phyloP scores from a whole-genome alignment of 306 rosid genomes.

The Rosa multiflora region DNA sequence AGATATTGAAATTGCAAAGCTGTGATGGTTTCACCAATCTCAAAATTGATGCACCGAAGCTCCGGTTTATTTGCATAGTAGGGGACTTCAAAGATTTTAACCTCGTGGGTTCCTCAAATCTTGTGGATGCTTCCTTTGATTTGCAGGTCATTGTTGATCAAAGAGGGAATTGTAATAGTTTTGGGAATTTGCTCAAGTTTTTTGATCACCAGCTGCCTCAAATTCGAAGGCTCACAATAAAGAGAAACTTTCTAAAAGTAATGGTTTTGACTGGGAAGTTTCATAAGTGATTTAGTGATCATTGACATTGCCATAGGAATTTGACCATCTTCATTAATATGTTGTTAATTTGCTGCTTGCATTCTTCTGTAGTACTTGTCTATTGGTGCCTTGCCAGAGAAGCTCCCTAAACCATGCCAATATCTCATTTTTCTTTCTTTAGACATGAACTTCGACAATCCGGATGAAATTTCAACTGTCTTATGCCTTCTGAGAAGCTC shows the following conservation, averaged over 20 bases:
- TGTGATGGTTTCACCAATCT: too few relatives aligned
- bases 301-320: background rate
- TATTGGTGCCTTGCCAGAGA: constrained; percentile 36
- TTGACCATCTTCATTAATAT: background rate
- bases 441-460: constrained; percentile 42
- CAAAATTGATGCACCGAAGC: too few relatives aligned
- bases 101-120: constrained; percentile 40
- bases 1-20: too few relatives aligned
- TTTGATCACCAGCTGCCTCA: constrained; percentile 40
- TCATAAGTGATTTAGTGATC: background rate
- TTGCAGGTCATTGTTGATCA: constrained; percentile 26
- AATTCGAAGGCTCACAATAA: constrained; percentile 41
- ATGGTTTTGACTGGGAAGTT: background rate
- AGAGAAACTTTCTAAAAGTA: constrained; percentile 51
- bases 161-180: constrained; percentile 12
- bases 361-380: constrained; percentile 48
- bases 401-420: constrained; percentile 36
- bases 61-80: background rate
- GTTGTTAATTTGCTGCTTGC: background rate
- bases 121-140: constrained; percentile 30
- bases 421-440: constrained; percentile 48
- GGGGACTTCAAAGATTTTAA: constrained; percentile 43
- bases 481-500: constrained; percentile 56
- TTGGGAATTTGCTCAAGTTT: constrained; percentile 41
- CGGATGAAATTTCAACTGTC: constrained; percentile 45